phyloP scores from a whole-genome alignment of 2,329 filamentous ascomycete species.

The Graphilbum ipis-grandicollis region DNA sequence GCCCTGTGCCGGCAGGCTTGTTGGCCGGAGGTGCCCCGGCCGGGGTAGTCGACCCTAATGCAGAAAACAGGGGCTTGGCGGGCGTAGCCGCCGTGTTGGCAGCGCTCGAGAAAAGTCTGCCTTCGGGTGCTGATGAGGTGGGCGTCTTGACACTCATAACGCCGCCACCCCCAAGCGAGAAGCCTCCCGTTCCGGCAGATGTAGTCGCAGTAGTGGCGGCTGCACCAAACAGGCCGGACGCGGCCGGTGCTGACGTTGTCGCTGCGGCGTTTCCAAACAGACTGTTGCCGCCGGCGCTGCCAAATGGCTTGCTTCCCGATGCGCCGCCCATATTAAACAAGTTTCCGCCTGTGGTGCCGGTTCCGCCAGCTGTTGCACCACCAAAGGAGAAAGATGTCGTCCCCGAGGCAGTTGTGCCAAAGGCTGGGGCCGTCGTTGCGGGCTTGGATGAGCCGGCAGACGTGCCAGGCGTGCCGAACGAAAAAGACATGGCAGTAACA shows the following conservation, averaged over 20 bases:
- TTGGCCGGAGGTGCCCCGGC: slow-evolving; percentile 34
- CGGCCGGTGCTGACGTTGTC: neutral
- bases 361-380: slow-evolving; percentile 11
- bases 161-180: slow-evolving; percentile 4
- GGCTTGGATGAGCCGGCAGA: slow-evolving; percentile 20
- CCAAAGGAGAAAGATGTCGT: slow-evolving; percentile 25
- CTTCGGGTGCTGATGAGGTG: slow-evolving; percentile 1
- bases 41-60: slow-evolving; percentile 34
- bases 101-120: too few relatives aligned
- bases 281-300: neutral
- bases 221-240: neutral
- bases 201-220: neutral
- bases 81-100: slow-evolving; percentile 19
- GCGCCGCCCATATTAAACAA: slow-evolving; percentile 1
- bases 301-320: slow-evolving; percentile 1
- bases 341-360: slow-evolving; percentile 1
- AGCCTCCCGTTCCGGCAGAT: neutral
- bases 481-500: slow-evolving; percentile 10
- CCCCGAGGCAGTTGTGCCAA: neutral
- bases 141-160: slow-evolving; percentile 16
- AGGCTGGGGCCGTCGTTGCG: slow-evolving; percentile 16
- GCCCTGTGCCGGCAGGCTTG: slow-evolving; percentile 8
- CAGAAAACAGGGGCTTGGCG: slow-evolving; percentile 27
- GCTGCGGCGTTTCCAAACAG: neutral
- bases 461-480: slow-evolving; percentile 18